These are phyloP conservation scores for Aspergillus sclerotioniger DNA, from an alignment of 495 filamentous ascomycete genomes.

Conservation along the genomic window DNA sequence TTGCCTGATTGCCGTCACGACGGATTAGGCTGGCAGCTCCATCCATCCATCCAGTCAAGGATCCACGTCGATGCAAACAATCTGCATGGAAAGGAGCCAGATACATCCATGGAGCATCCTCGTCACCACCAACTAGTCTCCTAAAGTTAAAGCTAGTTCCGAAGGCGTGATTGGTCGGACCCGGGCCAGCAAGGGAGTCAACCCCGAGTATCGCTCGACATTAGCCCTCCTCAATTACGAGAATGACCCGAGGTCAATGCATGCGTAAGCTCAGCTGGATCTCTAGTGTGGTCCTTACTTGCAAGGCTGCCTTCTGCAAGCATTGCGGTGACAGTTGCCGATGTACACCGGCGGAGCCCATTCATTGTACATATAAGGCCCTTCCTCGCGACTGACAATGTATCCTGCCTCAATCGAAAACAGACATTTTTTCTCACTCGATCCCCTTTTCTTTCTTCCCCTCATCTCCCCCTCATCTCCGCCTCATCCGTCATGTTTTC, in stretches of 20 bases:
- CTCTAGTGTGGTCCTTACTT: neutral
- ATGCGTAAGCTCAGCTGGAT: constrained; percentile 7
- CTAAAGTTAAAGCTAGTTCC: constrained; percentile 1
- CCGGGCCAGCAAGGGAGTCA: constrained; percentile 5
- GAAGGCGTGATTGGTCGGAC: constrained; percentile 2
- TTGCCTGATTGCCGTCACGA: too few species aligned
- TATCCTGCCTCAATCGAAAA: neutral
- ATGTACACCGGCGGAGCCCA: neutral
- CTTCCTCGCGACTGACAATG: neutral
- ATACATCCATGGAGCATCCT: neutral
- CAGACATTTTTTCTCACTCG: neutral
- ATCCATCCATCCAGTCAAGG: neutral
- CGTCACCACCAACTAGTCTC: neutral
- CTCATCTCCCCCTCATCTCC: neutral
- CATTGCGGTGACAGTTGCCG: neutral
- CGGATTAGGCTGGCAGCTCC: too few species aligned
- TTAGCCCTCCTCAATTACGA: neutral
- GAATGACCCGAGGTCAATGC: constrained; percentile 9
- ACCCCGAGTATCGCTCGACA: neutral
- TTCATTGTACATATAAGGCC: constrained; percentile 6
- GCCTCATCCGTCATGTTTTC: neutral
- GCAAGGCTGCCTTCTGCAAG: neutral
- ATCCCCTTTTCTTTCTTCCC: neutral
- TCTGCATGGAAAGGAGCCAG: neutral
- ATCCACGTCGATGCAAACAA: neutral